phyloP scores from a whole-genome alignment of 2,329 filamentous ascomycete genomes.

The Fusarium pseudograminearum region DNA sequence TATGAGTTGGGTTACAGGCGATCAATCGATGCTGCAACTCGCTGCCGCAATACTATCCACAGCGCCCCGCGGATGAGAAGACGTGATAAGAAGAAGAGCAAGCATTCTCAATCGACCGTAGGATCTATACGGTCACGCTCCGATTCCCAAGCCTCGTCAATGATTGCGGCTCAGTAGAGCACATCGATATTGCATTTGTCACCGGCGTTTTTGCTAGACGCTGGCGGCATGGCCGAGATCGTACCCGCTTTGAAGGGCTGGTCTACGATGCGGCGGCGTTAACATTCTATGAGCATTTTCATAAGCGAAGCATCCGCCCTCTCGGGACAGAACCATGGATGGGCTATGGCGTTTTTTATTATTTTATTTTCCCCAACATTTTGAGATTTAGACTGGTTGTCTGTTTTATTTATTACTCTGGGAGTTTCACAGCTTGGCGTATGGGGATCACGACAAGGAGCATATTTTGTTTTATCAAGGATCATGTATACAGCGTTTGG shows the following conservation, averaged over 20 bases:
- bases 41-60: slow-evolving; percentile 43
- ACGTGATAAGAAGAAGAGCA: slow-evolving; percentile 43
- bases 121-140: slow-evolving; percentile 9
- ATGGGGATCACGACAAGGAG: slow-evolving; percentile 16
- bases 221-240: slow-evolving; percentile 17
- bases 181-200: background rate
- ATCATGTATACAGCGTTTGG: slow-evolving; percentile 15
- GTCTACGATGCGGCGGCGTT: slow-evolving; percentile 38
- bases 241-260: slow-evolving; percentile 8
- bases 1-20: slow-evolving; percentile 43
- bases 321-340: slow-evolving; percentile 19
- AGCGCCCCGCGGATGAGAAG: slow-evolving; percentile 45
- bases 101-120: slow-evolving; percentile 16
- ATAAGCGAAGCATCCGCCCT: slow-evolving; percentile 38
- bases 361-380: background rate
- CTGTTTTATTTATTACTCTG: slow-evolving; percentile 1
- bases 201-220: slow-evolving; percentile 12
- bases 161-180: slow-evolving; percentile 9
- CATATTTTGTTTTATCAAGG: slow-evolving; percentile 12
- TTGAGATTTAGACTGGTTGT: slow-evolving; percentile 2
- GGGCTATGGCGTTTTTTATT: slow-evolving; percentile 27
- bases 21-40: slow-evolving; percentile 43
- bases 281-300: slow-evolving; percentile 36
- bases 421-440: slow-evolving; percentile 23
- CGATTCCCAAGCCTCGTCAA: slow-evolving; percentile 10